A percentile compares a stretch with the other conserved stretches of the same genome.
phyloP scores from a whole-genome alignment of 1,284 basidiomycete species.

The Rhodotorula sp. region DNA sequence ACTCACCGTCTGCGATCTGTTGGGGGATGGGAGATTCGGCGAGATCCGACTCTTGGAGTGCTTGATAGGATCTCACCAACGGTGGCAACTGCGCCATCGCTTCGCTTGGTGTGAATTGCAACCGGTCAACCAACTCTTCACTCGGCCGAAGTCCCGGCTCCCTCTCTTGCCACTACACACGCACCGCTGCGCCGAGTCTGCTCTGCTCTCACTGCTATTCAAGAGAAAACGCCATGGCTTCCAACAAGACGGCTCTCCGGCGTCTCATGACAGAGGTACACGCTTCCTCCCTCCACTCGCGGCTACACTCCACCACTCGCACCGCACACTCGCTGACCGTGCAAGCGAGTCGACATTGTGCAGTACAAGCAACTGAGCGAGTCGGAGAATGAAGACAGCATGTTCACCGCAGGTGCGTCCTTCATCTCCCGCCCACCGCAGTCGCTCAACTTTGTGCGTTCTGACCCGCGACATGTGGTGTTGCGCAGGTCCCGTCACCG shows the following conservation, averaged over 20 bases:
- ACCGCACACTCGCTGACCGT: not conserved
- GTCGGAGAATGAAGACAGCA: constrained; percentile 78
- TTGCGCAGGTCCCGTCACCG: constrained; percentile 73
- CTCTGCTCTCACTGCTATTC: not conserved
- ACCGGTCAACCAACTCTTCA: not conserved
- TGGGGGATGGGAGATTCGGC: constrained; percentile 10
- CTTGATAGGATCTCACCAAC: constrained; percentile 19
- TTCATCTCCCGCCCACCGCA: not conserved
- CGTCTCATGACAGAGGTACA: constrained; percentile 44
- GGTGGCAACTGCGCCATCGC: not conserved
- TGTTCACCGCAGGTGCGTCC: constrained; percentile 83
- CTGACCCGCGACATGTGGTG: constrained; percentile 8
- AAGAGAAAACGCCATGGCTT: not conserved
- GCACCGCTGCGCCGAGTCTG: not conserved
- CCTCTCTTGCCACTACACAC: not conserved
- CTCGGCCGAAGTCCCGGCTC: not conserved
- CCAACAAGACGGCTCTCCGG: constrained; percentile 38
- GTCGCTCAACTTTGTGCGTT: not conserved
- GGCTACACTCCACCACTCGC: not conserved
- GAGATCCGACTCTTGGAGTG: constrained; percentile 2
- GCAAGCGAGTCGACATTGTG: too few relatives aligned
- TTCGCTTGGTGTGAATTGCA: too few relatives aligned
- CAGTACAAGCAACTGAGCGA: constrained; percentile 47
- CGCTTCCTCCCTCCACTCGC: not conserved
- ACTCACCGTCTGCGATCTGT: constrained; percentile 25